Evolutionary conservation across 257 asterid genomes (phyloP), one percentile per base, ranked within the genome.

Genomic region (Solanum corneliomulleri): DNA sequence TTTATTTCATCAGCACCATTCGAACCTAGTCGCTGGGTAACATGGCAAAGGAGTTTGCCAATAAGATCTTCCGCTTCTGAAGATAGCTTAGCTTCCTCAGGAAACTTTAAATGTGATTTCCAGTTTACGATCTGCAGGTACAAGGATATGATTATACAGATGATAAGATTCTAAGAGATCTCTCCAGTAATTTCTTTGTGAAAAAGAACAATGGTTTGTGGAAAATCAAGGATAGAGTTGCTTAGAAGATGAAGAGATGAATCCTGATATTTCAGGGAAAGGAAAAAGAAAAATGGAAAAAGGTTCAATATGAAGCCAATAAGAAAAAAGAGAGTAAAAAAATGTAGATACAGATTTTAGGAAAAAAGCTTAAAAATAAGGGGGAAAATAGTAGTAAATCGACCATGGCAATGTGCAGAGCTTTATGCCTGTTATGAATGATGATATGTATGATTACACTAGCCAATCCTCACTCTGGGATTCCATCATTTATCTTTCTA

Each of bases 1-100:
- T 95, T 96, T 90, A 96, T 93, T 92, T 96, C 98, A 86, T 93
- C 90, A 16, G 96, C 96, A 21, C 99, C 99, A 75, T 94, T 94
- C 66, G 98, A 91, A 86, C 99, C 99, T 86, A 96, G 94, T 92
- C 99, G 94, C 74, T 93, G 96, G 88, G 90, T 93, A 37, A 96
- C 99, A 87, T 92, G 93, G 83, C 99, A 96, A 60, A 96, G 99
- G 69, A 96, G 93, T 91, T 90, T 94, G 90, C 97, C 89, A 83
- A 96, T 94, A 75, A 96, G 94, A 88, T 96, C 98, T 89, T 93
- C 94, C n/a, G 98, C 98, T 92, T 92, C 98, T 72, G 87, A 49
- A 42, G 98, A 89, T 82, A 96, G 95, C 90, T 92, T 93, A 85
- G 97, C 98, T 93, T 96, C 99, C 90, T 94, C 98, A 5, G 99